Evolutionary conservation across 805 yeast species (phyloP).

Genomic region (Teunomyces gatunensis): DNA sequence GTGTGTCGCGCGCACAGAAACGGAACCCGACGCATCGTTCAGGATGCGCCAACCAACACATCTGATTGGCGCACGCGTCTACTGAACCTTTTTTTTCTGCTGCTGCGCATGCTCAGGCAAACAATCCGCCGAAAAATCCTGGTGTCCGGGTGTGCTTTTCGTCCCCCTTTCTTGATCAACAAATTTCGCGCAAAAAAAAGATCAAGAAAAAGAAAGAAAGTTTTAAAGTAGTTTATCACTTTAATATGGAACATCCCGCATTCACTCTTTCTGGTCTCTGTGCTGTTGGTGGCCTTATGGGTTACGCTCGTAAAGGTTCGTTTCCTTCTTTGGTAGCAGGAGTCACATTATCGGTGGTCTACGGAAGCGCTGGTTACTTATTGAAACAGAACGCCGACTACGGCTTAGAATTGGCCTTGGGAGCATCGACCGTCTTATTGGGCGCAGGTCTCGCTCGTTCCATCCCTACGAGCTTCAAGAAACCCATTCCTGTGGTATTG

Average conservation of each 20-base stretch:
- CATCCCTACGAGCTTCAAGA: constrained; percentile 52
- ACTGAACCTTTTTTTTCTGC: no score
- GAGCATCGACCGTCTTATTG: constrained; percentile 62
- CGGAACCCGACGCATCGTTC: no score
- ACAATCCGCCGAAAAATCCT: no score
- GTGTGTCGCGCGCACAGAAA: no score
- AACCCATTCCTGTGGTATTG: constrained; percentile 73
- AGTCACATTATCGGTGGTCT: constrained; percentile 52
- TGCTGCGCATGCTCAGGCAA: no score
- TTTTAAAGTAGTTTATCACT: no score
- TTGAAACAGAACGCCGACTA: constrained; percentile 68
- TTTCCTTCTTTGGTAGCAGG: constrained; percentile 83
- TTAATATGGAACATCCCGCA: constrained; percentile 72
- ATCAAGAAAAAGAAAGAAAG: not conserved
- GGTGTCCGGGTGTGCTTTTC: no score
- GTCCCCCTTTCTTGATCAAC: no score
- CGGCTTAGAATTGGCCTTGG: constrained; percentile 80
- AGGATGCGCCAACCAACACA: no score
- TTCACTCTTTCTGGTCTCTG: constrained; percentile 67
- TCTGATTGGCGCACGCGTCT: no score
- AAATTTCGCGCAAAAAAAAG: not conserved
- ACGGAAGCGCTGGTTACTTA: constrained; percentile 73
- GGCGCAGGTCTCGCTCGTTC: constrained; percentile 76
- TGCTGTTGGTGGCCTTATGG: constrained; percentile 68
- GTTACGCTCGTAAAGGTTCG: constrained; percentile 66